Evolutionary conservation across 495 filamentous ascomycete species (phyloP).

Genomic region (Cetradonia linearis): DNA sequence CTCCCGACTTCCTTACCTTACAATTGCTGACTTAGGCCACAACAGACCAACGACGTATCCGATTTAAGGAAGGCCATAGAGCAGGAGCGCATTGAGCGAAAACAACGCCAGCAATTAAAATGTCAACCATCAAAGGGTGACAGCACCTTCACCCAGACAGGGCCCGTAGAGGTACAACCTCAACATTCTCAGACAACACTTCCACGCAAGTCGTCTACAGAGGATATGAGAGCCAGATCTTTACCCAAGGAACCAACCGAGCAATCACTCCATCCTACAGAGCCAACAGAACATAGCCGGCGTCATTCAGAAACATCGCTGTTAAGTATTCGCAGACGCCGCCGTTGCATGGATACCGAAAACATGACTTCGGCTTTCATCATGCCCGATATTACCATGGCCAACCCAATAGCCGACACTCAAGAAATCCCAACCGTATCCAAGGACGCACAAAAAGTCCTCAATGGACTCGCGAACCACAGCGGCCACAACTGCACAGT

Average conservation of each 20-base stretch:
- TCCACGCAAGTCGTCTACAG: slow-evolving; percentile 41
- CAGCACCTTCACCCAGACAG: neutral
- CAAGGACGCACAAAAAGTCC: slow-evolving; percentile 45
- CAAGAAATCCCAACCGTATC: slow-evolving; percentile 33
- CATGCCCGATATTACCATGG: slow-evolving; percentile 56
- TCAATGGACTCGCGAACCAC: slow-evolving; percentile 51
- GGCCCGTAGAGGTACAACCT: neutral
- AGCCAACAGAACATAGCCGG: slow-evolving; percentile 24
- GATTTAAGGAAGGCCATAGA: slow-evolving; percentile 41
- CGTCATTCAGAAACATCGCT: slow-evolving; percentile 41
- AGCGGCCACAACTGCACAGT: slow-evolving; percentile 62
- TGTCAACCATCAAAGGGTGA: slow-evolving; percentile 6
- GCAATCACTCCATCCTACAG: neutral
- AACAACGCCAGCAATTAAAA: slow-evolving; percentile 31
- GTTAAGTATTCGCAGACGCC: slow-evolving; percentile 14
- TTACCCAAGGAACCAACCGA: slow-evolving; percentile 2
- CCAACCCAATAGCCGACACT: slow-evolving; percentile 30
- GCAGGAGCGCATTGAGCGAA: slow-evolving; percentile 39
- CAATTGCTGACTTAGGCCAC: slow-evolving; percentile 10
- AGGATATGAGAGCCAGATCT: slow-evolving; percentile 23
- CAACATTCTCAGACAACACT: slow-evolving; percentile 23
- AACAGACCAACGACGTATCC: slow-evolving; percentile 38
- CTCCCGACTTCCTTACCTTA: neutral
- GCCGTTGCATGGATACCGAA: slow-evolving; percentile 30
- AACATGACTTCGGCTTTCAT: slow-evolving; percentile 81